These are phyloP conservation scores for Nemophila menziesii DNA, from an alignment of 257 asterid species.

Conservation along the genomic window DNA sequence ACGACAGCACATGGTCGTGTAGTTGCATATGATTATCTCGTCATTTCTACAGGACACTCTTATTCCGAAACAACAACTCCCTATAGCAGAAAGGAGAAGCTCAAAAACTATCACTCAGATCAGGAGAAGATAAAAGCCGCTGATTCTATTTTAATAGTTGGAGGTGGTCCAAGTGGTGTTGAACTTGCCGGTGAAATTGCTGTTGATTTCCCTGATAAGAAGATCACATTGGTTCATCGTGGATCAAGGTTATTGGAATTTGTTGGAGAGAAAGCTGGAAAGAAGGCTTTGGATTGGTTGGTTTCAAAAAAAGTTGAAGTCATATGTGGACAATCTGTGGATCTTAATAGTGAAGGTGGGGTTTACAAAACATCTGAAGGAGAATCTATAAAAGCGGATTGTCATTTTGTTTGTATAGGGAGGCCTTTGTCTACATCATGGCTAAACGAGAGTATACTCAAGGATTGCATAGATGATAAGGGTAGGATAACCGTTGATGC, in stretches of 20 bases:
- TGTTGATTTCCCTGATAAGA: slow-evolving; percentile 69
- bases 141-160: slow-evolving; percentile 48
- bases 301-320: slow-evolving; percentile 62
- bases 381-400: slow-evolving; percentile 57
- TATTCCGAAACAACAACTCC: slow-evolving; percentile 21
- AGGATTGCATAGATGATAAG: slow-evolving; percentile 39
- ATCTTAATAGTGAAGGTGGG: slow-evolving; percentile 35
- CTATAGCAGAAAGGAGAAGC: slow-evolving; percentile 37
- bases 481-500: slow-evolving; percentile 61
- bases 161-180: slow-evolving; percentile 93
- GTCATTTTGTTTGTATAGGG: slow-evolving; percentile 63
- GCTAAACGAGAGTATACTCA: slow-evolving; percentile 44
- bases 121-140: slow-evolving; percentile 64
- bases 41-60: slow-evolving; percentile 88
- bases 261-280: slow-evolving; percentile 53
- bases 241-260: slow-evolving; percentile 70
- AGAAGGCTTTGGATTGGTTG: slow-evolving; percentile 61
- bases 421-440: slow-evolving; percentile 56
- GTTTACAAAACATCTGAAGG: slow-evolving; percentile 53
- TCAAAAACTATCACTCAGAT: slow-evolving; percentile 47
- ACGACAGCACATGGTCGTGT: slow-evolving; percentile 44
- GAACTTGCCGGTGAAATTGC: slow-evolving; percentile 79
- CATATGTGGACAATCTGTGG: slow-evolving; percentile 49
- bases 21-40: slow-evolving; percentile 63
- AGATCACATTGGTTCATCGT: slow-evolving; percentile 58